Evolutionary conservation across 2,329 filamentous ascomycete genomes (phyloP), one percentile per base, ranked within the genome.

Genomic region (Fusarium equiseti): DNA sequence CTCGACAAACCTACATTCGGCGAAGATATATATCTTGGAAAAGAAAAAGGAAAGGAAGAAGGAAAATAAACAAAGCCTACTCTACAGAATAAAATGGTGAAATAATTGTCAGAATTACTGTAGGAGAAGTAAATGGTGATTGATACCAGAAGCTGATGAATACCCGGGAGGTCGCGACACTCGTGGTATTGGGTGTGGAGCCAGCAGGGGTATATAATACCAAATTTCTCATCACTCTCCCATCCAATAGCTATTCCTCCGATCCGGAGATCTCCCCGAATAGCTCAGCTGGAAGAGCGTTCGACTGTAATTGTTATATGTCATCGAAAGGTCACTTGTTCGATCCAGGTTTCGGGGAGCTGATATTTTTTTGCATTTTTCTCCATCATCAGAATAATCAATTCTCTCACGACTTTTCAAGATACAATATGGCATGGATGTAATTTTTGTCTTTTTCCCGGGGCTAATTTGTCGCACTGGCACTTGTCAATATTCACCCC

Each of bases 231-330:
- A 0, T 3, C 5, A 1, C 2, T 4, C 10, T 9, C 8, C 1
- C 20, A 54, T 15, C 29, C 43, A 60, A 62, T 52, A 27, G 42
- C 55, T 60, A 49, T 56, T 61, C 58, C 58, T 61, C 58, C 43
- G 35, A 0, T 44, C 35, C 52, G 58, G 58, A 61, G 58, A 61
- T 57, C 20, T 57, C 65, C 65, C 65, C 63, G 63, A 66, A 53
- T 68, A 68, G 65, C 65, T 68, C 65, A 68, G 65, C 46, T 68
- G 65, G 65, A 66, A 68, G 65, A 68, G 65, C 65, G 65, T 68
- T 68, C 62, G 65, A 53, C 65, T 68, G 65, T 68, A 68, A 68
- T 50, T 66, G 65, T 38, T 46, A 42, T 31, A 55, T 49, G 56
- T 54, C 40, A 68, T 53, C 65, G 62, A 68, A 68, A 68, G 65